Conservation (phyloP, 1,139 yeast genomes). For the Geotrichum klebahnii region DNA sequence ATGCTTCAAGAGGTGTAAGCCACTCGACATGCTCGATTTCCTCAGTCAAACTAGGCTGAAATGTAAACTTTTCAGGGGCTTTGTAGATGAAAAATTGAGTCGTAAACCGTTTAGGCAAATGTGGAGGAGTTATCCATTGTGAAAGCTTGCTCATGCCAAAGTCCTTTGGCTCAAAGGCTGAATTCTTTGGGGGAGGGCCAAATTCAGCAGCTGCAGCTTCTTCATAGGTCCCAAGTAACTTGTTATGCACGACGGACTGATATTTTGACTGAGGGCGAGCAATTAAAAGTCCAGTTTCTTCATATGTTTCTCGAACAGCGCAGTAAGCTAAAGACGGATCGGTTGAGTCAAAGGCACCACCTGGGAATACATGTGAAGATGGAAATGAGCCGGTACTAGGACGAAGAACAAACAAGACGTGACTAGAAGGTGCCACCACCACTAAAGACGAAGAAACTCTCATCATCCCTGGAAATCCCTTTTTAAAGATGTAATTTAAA, state of each 20-base stretch:
- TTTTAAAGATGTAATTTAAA: not conserved
- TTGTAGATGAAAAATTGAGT: slow-evolving; percentile 34
- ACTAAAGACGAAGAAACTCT: slow-evolving; percentile 34
- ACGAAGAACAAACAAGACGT: slow-evolving; percentile 34
- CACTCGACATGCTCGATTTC: slow-evolving; percentile 31
- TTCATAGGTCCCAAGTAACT: slow-evolving; percentile 7
- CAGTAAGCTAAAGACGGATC: slow-evolving; percentile 34
- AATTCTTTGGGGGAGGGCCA: not conserved
- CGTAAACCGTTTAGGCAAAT: slow-evolving; percentile 28
- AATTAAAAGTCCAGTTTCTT: slow-evolving; percentile 37
- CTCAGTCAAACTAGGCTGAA: slow-evolving; percentile 10
- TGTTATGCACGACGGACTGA: slow-evolving; percentile 1
- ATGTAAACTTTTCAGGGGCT: slow-evolving; percentile 18
- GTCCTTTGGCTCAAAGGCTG: not conserved
- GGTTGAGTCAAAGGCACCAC: slow-evolving; percentile 34
- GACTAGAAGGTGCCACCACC: slow-evolving; percentile 32
- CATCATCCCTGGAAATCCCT: slow-evolving; percentile 9
- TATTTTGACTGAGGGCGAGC: not conserved
- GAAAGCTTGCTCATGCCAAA: slow-evolving; percentile 25
- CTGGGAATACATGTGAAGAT: slow-evolving; percentile 37
- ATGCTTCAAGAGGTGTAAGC: slow-evolving; percentile 33
- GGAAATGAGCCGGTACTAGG: slow-evolving; percentile 36
- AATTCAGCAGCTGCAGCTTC: slow-evolving; percentile 4
- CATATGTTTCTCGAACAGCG: slow-evolving; percentile 38
- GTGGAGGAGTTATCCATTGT: slow-evolving; percentile 35